Conservation (phyloP, 345 rosid species). For the Raphanus raphanistrum region DNA sequence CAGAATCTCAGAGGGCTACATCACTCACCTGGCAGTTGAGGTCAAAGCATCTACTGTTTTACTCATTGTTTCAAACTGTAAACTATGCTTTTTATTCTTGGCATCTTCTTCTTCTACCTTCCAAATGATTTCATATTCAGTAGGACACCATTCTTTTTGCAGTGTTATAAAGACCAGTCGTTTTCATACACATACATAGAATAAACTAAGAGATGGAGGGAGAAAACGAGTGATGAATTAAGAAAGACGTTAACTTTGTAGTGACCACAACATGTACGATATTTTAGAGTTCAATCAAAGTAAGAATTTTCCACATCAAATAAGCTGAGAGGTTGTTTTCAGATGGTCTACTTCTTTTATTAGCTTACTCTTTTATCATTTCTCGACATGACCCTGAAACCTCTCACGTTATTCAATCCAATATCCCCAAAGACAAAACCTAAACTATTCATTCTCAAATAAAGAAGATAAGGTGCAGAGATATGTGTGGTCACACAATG, state of each 20-base stretch:
- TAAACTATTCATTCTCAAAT: constrained; percentile 18
- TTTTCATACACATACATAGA: constrained; percentile 21
- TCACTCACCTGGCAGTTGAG: constrained; percentile 26
- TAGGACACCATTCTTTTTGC: constrained; percentile 25
- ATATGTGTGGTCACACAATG: constrained; percentile 4
- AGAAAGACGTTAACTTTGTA: constrained; percentile 22
- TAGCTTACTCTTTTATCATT: background rate
- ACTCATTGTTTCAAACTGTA: constrained; percentile 18
- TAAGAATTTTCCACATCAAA: constrained; percentile 13
- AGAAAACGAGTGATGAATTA: constrained; percentile 26
- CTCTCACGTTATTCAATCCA: background rate
- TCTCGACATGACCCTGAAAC: constrained; percentile 3
- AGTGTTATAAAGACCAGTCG: constrained; percentile 29
- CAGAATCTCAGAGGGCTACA: constrained; percentile 28
- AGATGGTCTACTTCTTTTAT: constrained; percentile 6
- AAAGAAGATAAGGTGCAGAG: constrained; percentile 18
- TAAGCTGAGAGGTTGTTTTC: constrained; percentile 35
- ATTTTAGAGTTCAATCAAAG: background rate
- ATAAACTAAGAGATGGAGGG: background rate
- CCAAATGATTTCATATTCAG: constrained; percentile 13
- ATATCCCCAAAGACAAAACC: constrained; percentile 19
- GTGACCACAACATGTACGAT: constrained; percentile 17
- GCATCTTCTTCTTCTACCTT: constrained; percentile 28
- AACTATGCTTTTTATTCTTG: constrained; percentile 37
- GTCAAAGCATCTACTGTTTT: constrained; percentile 35